phyloP scores from a whole-genome alignment of 1,284 basidiomycete species.

The Megacollybia platyphylla region DNA sequence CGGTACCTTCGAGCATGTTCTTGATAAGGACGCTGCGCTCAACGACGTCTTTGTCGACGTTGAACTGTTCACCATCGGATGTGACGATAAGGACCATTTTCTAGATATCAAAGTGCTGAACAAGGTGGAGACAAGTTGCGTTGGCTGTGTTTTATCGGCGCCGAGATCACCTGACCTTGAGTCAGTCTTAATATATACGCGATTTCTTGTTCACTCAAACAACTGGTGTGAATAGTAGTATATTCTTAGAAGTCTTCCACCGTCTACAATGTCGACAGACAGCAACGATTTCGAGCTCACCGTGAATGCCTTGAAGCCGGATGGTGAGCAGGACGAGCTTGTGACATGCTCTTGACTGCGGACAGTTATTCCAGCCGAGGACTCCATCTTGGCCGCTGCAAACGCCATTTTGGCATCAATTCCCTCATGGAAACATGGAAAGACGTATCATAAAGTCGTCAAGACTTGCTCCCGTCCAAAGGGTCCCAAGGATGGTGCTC shows the following conservation, averaged over 20 bases:
- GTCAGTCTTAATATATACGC: neutral
- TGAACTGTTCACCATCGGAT: constrained; percentile 94
- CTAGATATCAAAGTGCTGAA: neutral
- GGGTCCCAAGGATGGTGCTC: constrained; percentile 35
- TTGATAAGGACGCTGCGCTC: constrained; percentile 95
- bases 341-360: neutral
- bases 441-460: constrained; percentile 42
- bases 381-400: constrained; percentile 38
- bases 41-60: constrained; percentile 88
- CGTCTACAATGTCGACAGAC: neutral
- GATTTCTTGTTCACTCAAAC: neutral
- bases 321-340: constrained; percentile 18
- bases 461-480: constrained; percentile 41
- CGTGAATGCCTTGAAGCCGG: constrained; percentile 27
- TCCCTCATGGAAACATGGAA: constrained; percentile 51
- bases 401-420: constrained; percentile 42
- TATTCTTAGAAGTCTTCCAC: neutral
- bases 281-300: constrained; percentile 17
- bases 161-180: neutral
- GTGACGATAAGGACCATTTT: constrained; percentile 74
- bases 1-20: constrained; percentile 96
- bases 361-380: constrained; percentile 48
- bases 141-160: neutral
- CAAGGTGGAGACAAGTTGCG: neutral
- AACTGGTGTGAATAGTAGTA: neutral